Base-by-base conservation (phyloP, 768 basidiomycete species). In the Pisolithus sp. region DNA sequence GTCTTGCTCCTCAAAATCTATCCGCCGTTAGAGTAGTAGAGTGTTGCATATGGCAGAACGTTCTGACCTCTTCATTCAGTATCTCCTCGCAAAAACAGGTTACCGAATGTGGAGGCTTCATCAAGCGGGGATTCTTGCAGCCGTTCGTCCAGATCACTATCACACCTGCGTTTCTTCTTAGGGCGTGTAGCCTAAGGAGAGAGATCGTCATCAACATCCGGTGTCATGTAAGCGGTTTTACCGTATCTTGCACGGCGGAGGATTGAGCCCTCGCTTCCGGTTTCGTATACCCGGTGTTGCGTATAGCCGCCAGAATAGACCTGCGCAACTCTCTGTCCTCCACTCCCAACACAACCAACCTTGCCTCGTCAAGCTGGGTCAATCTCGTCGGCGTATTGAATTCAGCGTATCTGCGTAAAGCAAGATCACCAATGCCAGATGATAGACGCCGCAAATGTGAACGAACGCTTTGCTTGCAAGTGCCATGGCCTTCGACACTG, bases 21-120 rank as follows among this genome's bases (percentile, higher is more conserved):
- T 24, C 21, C 13, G 53, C 43, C 10, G 42, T 42, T 4, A n/a
- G 37, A 48, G 57, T 39, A 46, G 34, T 50, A 12, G 21, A 49
- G 50, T 18, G 51, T 48, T 45, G 52, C 38, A 13, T 34, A 7
- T 7, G 51, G 10, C 31, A 18, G n/a, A 15, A 42, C 7, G 28
- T n/a, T 59, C 73, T 26, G 58, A 86, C 86, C 67, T 82, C 73
- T 63, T 89, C 89, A 56, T 89, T 83, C 48, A 84, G 58, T 15
- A 86, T 67, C 59, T 93, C 89, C 31, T 79, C 75, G n/a, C n/a
- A n/a, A 56, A 92, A 93, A 43, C 39, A 88, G 71, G 57, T 74
- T 82, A 21, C 77, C 80, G 54, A 76, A 70, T 5, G 56, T 59
- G 20, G 73, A 72, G 2, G 71, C 78, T 55, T 83, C 82, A 43